These are phyloP conservation scores for Intubia oerlemansii DNA, from an alignment of 2,329 filamentous ascomycete species.

Conservation along the genomic window DNA sequence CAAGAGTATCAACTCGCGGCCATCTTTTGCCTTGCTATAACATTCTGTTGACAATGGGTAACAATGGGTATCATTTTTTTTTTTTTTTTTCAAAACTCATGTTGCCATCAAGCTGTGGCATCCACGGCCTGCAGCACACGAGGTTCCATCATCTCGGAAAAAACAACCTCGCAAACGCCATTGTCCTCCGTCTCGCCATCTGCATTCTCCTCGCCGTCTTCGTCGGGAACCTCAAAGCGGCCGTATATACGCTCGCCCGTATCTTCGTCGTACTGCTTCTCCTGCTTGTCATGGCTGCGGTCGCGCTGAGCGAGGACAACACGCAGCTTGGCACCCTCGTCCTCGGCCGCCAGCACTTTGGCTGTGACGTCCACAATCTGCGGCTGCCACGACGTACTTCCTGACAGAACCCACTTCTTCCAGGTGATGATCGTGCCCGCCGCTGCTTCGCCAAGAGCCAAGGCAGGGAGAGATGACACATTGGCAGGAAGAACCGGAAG, in stretches of 20 bases:
- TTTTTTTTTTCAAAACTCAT: no score
- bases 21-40: no score
- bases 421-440: conserved; percentile 42
- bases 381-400: conserved; percentile 44
- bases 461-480: conserved; percentile 25
- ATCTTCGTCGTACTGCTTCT: conserved; percentile 39
- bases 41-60: no score
- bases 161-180: conserved; percentile 36
- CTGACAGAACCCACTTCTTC: conserved; percentile 40
- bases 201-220: conserved; percentile 27
- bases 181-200: no score
- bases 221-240: conserved; percentile 54
- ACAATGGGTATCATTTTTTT: no score
- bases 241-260: conserved; percentile 55
- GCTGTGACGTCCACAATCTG: conserved; percentile 43
- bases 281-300: conserved; percentile 28
- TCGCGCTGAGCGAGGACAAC: conserved; percentile 52
- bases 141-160: conserved; percentile 44
- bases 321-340: conserved; percentile 27
- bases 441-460: conserved; percentile 26
- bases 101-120: no score
- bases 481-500: conserved; percentile 40
- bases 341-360: conserved; percentile 33
- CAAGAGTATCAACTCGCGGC: no score
- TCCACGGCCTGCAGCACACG: no score